These are phyloP conservation scores for Saprolegnia parasitica DNA, from an alignment of 352 stramenopile genomes.

Conservation along the genomic window DNA sequence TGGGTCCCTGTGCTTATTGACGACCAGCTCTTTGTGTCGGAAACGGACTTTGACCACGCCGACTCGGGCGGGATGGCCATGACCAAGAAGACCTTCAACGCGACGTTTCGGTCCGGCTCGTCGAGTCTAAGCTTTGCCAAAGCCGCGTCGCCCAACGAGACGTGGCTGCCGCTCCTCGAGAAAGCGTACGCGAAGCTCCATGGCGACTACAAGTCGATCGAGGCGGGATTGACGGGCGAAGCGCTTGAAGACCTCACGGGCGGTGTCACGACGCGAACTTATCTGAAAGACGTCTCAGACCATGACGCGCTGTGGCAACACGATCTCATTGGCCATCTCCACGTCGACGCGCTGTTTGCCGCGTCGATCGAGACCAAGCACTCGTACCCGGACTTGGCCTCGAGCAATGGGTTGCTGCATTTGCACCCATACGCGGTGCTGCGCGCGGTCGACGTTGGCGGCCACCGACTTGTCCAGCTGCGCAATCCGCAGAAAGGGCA, in stretches of 20 bases:
- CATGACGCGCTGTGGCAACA: conserved; percentile 38
- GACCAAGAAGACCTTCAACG: conserved; percentile 32
- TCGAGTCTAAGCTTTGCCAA: conserved; percentile 40
- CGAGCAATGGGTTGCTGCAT: conserved; percentile 39
- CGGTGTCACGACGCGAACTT: conserved; percentile 39
- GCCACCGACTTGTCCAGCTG: conserved; percentile 36
- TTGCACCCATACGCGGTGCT: conserved; percentile 58
- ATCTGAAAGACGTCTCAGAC: conserved; percentile 37
- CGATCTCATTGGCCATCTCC: conserved; percentile 35
- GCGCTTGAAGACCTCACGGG: conserved; percentile 44
- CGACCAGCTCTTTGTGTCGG: conserved; percentile 40
- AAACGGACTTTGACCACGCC: conserved; percentile 33
- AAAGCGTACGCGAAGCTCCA: conserved; percentile 83
- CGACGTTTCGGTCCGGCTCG: conserved; percentile 36
- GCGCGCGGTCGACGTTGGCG: conserved; percentile 37
- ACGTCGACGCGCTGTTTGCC: conserved; percentile 41
- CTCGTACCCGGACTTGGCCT: conserved; percentile 8
- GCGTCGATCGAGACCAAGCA: conserved; percentile 30
- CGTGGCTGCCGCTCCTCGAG: conserved; percentile 79
- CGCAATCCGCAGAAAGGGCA: conserved; percentile 54
- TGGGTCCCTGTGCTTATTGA: conserved; percentile 48
- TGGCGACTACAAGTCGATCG: conserved; percentile 62
- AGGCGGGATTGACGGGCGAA: conserved; percentile 50
- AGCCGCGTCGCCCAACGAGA: conserved; percentile 50
- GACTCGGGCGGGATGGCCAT: conserved; percentile 30